phyloP scores from a whole-genome alignment of 306 rosid genomes.

The Dryas octopetala region DNA sequence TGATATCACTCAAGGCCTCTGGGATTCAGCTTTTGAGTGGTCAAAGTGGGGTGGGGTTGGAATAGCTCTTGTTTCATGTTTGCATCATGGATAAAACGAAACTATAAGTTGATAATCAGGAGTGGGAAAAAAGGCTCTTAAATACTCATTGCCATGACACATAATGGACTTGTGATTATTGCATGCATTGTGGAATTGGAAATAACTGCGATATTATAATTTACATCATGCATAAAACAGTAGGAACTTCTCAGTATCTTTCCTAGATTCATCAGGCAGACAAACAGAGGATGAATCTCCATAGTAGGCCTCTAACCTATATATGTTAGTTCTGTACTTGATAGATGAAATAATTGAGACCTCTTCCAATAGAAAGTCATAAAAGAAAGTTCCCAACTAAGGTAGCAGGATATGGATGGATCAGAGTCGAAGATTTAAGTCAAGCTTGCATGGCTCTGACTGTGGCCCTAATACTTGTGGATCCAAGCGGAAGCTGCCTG shows the following conservation, averaged over 20 bases:
- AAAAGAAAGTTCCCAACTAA: background rate
- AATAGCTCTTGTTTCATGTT: background rate
- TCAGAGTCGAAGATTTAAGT: conserved; percentile 82
- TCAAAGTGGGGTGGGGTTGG: background rate
- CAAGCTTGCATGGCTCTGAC: conserved; percentile 55
- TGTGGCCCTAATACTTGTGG: conserved; percentile 42
- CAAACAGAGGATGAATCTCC: conserved; percentile 29
- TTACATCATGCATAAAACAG: conserved; percentile 13
- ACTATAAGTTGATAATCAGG: conserved; percentile 12
- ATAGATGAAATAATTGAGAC: conserved; percentile 16
- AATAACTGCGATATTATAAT: conserved; percentile 17
- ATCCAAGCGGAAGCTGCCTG: conserved; percentile 82
- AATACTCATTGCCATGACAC: conserved; percentile 14
- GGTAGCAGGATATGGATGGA: background rate
- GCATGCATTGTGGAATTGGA: conserved; percentile 29
- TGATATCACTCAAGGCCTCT: background rate
- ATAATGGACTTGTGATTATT: conserved; percentile 37
- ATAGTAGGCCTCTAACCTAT: conserved; percentile 33
- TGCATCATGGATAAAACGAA: conserved; percentile 19
- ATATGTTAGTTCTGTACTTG: conserved; percentile 37
- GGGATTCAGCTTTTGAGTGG: conserved; percentile 11
- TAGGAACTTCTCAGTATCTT: conserved; percentile 22
- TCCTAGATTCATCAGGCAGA: conserved; percentile 34
- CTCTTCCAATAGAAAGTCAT: conserved; percentile 16
- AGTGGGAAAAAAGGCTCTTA: background rate